Evolutionary conservation across 345 rosid species (phyloP).

Genomic region (Dipteronia dyeriana): DNA sequence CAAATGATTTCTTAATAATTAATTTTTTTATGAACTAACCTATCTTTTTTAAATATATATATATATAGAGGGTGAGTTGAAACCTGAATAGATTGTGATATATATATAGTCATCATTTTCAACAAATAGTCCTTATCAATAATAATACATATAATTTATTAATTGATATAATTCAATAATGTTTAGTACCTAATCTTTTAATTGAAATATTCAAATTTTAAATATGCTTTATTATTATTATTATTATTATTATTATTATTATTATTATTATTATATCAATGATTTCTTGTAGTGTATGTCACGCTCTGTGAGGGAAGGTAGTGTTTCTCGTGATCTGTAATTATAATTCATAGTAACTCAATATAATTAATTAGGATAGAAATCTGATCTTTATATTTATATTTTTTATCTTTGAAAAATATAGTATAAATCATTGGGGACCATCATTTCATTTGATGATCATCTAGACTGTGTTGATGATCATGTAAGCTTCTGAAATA

Average conservation of each 20-base stretch:
- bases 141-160: no score
- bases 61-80: neutral
- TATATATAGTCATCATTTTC: neutral
- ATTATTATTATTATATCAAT: no score
- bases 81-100: neutral
- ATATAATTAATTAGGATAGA: no score
- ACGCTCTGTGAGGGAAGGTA: slow-evolving; percentile 15
- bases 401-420: neutral
- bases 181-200: neutral
- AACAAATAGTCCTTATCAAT: neutral
- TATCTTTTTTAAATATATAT: no score
- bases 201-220: no score
- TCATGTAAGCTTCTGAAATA: neutral
- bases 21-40: neutral
- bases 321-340: neutral
- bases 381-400: neutral
- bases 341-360: neutral
- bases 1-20: neutral
- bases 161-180: no score
- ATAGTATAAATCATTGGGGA: neutral
- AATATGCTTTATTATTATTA: neutral
- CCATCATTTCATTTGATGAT: neutral
- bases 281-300: neutral
- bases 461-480: slow-evolving; percentile 16
- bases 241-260: no score